Percentiles rank a stretch among this genome's conserved stretches.
These are phyloP conservation scores for Colletotrichum abscissum DNA, from an alignment of 2,329 filamentous ascomycete species.

Conservation along the genomic window DNA sequence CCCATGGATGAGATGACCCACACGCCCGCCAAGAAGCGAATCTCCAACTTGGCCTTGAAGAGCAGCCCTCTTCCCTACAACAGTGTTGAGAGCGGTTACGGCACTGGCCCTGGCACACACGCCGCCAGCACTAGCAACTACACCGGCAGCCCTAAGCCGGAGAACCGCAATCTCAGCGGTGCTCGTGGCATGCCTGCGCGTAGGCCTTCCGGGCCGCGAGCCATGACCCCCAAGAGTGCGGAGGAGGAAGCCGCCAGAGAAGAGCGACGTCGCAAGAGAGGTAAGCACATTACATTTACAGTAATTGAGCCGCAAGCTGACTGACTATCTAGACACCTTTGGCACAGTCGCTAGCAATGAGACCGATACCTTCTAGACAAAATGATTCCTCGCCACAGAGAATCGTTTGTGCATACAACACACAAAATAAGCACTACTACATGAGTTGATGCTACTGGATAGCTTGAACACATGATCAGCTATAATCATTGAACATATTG, in stretches of 20 bases:
- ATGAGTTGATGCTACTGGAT: slow-evolving; percentile 27
- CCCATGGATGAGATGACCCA: slow-evolving; percentile 58
- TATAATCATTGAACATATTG: slow-evolving; percentile 35
- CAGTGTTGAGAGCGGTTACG: slow-evolving; percentile 65
- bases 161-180: slow-evolving; percentile 68
- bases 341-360: slow-evolving; percentile 63
- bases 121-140: slow-evolving; percentile 65
- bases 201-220: slow-evolving; percentile 67
- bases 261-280: slow-evolving; percentile 67
- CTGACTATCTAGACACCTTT: slow-evolving; percentile 58
- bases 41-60: slow-evolving; percentile 62
- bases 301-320: slow-evolving; percentile 24
- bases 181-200: slow-evolving; percentile 63
- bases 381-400: slow-evolving; percentile 14
- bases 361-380: slow-evolving; percentile 63
- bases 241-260: slow-evolving; percentile 58
- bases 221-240: slow-evolving; percentile 69
- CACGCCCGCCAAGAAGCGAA: slow-evolving; percentile 59
- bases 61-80: slow-evolving; percentile 67
- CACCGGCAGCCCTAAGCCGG: slow-evolving; percentile 63
- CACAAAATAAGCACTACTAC: slow-evolving; percentile 9
- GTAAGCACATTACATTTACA: slow-evolving; percentile 49
- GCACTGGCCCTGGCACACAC: slow-evolving; percentile 57
- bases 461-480: slow-evolving; percentile 29
- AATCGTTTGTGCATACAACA: slow-evolving; percentile 6